Conservation (phyloP, 202 grass and related monocot species). For the Digitaria exilis region DNA sequence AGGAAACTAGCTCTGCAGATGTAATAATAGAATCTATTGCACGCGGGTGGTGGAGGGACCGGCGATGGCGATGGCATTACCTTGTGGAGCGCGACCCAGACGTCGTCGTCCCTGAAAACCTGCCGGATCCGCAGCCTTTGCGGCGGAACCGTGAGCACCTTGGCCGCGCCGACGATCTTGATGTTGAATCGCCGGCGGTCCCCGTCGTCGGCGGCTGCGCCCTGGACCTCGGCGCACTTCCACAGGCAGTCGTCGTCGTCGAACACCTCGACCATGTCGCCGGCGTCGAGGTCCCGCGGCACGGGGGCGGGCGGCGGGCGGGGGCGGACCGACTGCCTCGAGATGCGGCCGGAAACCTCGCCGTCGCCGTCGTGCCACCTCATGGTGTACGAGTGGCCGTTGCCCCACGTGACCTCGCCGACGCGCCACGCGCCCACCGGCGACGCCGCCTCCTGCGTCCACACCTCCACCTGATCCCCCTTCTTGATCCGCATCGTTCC, state of each 20-base stretch:
- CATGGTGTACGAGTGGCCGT: conserved; percentile 63
- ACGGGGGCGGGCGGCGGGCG: conserved; percentile 36
- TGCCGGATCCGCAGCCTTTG: conserved; percentile 23
- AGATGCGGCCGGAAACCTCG: conserved; percentile 34
- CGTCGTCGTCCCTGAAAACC: conserved; percentile 24
- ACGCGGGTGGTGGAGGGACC: background rate
- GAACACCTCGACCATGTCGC: conserved; percentile 60
- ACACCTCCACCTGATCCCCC: conserved; percentile 59
- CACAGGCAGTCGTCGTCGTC: conserved; percentile 39
- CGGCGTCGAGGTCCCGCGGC: conserved; percentile 36
- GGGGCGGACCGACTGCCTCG: conserved; percentile 53
- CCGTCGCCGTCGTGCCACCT: conserved; percentile 35
- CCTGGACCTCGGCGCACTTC: conserved; percentile 44
- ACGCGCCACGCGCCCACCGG: conserved; percentile 55
- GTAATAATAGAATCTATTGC: background rate
- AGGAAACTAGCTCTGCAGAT: background rate
- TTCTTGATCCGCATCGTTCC: conserved; percentile 54
- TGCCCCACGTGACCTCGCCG: conserved; percentile 59
- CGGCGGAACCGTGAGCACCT: conserved; percentile 24
- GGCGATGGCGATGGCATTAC: conserved; percentile 25
- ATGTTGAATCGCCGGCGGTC: conserved; percentile 24
- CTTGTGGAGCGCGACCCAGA: conserved; percentile 59
- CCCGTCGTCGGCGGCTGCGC: background rate
- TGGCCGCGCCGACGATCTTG: conserved; percentile 46
- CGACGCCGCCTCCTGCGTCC: conserved; percentile 17